phyloP scores from a whole-genome alignment of 2,329 filamentous ascomycete species.

The Colletotrichum cereale region DNA sequence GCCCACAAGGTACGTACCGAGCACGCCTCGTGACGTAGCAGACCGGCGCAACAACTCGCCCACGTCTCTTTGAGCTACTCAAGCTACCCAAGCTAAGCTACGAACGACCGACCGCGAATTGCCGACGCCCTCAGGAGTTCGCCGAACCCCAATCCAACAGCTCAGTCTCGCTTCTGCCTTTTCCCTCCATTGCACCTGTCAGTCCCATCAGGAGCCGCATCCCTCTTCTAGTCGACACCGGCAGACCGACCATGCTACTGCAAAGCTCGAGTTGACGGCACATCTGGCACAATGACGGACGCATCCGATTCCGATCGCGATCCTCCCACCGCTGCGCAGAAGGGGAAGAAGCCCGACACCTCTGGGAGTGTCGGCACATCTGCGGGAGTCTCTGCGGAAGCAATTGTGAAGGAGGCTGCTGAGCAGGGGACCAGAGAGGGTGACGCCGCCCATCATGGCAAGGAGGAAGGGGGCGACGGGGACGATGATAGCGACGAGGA shows the following conservation, averaged over 20 bases:
- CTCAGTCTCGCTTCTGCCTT: slow-evolving; percentile 6
- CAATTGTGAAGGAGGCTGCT: slow-evolving; percentile 28
- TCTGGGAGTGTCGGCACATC: slow-evolving; percentile 15
- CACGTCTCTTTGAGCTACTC: slow-evolving; percentile 19
- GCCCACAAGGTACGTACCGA: slow-evolving; percentile 28
- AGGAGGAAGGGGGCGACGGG: slow-evolving; percentile 40
- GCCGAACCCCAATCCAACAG: slow-evolving; percentile 4
- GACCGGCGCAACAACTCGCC: slow-evolving; percentile 12
- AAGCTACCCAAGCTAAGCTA: too few species aligned
- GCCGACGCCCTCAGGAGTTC: slow-evolving; percentile 16
- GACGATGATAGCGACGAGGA: slow-evolving; percentile 45
- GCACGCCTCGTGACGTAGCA: slow-evolving; percentile 38
- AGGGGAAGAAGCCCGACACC: slow-evolving; percentile 35
- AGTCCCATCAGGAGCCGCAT: slow-evolving; percentile 1
- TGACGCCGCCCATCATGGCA: slow-evolving; percentile 40
- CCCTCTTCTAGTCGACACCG: neutral
- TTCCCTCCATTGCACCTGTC: neutral
- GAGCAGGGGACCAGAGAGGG: slow-evolving; percentile 44
- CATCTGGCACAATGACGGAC: slow-evolving; percentile 57
- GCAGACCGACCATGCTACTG: slow-evolving; percentile 31
- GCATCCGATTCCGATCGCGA: slow-evolving; percentile 40
- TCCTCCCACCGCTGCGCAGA: slow-evolving; percentile 23
- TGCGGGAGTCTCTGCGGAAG: neutral
- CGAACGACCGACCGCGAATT: neutral
- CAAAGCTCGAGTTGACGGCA: slow-evolving; percentile 28